phyloP scores from a whole-genome alignment of 768 basidiomycete genomes.

The Mrakia blollopis region DNA sequence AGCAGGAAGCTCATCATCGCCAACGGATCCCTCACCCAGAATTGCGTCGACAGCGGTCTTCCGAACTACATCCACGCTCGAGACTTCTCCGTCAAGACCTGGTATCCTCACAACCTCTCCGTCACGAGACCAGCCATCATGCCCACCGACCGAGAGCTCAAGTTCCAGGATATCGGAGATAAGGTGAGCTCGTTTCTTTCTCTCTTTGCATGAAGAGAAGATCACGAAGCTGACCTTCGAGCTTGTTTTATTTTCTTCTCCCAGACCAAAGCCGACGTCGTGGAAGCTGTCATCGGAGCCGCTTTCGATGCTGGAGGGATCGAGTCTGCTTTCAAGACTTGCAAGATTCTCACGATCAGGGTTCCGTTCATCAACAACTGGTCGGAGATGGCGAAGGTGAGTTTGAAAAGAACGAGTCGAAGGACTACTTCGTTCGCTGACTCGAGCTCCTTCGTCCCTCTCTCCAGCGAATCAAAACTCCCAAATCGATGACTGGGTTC shows the following conservation, averaged over 20 bases:
- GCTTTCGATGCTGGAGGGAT: slow-evolving; percentile 70
- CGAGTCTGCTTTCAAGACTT: slow-evolving; percentile 59
- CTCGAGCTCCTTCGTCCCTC: not conserved
- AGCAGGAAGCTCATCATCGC: slow-evolving; percentile 66
- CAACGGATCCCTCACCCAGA: slow-evolving; percentile 61
- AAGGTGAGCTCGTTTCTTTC: slow-evolving; percentile 53
- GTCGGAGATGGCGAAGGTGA: slow-evolving; percentile 58
- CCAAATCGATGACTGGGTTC: slow-evolving; percentile 40
- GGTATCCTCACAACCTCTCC: slow-evolving; percentile 21
- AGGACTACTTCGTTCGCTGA: not conserved
- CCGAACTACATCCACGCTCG: slow-evolving; percentile 64
- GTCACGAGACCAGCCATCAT: slow-evolving; percentile 2
- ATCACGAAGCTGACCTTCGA: not conserved
- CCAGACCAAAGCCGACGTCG: slow-evolving; percentile 75
- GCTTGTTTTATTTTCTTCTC: slow-evolving; percentile 1
- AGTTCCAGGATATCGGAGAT: slow-evolving; percentile 51
- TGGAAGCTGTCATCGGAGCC: slow-evolving; percentile 78
- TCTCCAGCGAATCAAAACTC: slow-evolving; percentile 38
- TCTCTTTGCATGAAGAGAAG: not conserved
- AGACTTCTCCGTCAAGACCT: slow-evolving; percentile 10
- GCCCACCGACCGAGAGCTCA: slow-evolving; percentile 9
- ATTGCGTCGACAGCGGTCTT: slow-evolving; percentile 57
- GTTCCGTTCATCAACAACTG: slow-evolving; percentile 62
- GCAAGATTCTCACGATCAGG: slow-evolving; percentile 62
- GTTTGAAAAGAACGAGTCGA: not conserved